Evolutionary conservation across 495 filamentous ascomycete species (phyloP), one percentile per base, ranked within the genome.

Genomic region (Penicillium paxilli): DNA sequence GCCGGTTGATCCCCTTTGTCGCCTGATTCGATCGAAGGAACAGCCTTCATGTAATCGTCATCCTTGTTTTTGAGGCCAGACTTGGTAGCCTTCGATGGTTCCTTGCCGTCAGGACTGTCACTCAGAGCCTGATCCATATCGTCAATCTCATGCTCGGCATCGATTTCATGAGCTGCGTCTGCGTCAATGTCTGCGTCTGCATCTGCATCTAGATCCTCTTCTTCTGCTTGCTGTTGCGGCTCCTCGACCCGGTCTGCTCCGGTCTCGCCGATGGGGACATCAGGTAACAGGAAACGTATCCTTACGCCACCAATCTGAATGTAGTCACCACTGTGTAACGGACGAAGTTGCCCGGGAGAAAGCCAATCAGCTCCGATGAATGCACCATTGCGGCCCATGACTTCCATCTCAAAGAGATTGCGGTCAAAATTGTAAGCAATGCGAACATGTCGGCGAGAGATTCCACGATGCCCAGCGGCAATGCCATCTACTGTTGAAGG

Each of bases 401-500:
- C 84, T 33, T 87, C 78, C 60, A 94, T 83, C 63, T 95, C 87
- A 54, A 92, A 98, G 12, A 86, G 67, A 49, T 85, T 80, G 55
- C 80, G 81, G 19, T 85, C 80, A 54, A 85, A 85, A 60, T 93
- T 92, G 68, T 90, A 98, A 11, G 83, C 70, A 48, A 98, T 92
- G 62, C 84, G 87, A 30, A 92, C 82, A 68, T 98, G 94, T 63
- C 88, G 79, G 33, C 93, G 82, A 5, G 92, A 96, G 30, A 98
- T 97, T 12, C 76, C 75, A 48, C 80, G 82, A 38, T 83, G 75
- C 3, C 78, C 76, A 21, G 83, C 85, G 48, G 87, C 87, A 44
- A 74, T 85, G 44, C 80, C 82, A 46, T 79, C 80, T 38, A 80
- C 73, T 25, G 85, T 85, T 5, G 82, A 82, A 1, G 87, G 83